Evolutionary conservation across 441 rosid species (phyloP), one percentile per base, ranked within the genome.

Genomic region (Kokia cookei): DNA sequence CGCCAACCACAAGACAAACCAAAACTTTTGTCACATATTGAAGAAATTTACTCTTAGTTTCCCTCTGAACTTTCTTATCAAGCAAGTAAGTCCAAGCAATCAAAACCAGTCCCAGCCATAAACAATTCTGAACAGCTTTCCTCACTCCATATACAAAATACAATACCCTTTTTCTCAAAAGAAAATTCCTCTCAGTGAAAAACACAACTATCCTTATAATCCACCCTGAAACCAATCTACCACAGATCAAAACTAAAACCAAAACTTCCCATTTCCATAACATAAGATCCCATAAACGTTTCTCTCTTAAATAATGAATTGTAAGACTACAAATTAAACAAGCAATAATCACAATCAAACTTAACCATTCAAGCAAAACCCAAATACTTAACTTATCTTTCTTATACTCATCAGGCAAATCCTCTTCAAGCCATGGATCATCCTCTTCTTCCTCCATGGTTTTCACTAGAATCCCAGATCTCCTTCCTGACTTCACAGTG

Each of bases 111-210:
- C 92, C 86, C 61, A 87, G 53, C 90, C 94, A 87, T 0, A 90
- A 71, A 75, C 92, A 90, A 76, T 90, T 90, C 72, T 86, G 89
- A 22, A 90, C 94, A 0, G 94, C 82, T 60, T 79, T 87, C 69
- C 87, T 79, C 47, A 89, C 72, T 11, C 93, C 93, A 24, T 89
- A 89, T 13, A 89, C 93, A 58, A 89, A 89, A 79, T 89, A 89
- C 76, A 89, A 73, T 37, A 89, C 90, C 65, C 83, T 81, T 76
- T 87, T 86, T 2, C 90, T 80, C 76, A 80, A 19, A 27, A 81
- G 78, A 7, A 89, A 87, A 71, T 86, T 89, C 65, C 89, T 89
- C 72, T 87, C 90, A 0, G 86, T 82, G 15, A 84, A 80, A 76
- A 75, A 87, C 11, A 86, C 84, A 4, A 79, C 76, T 10, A 87